Evolutionary conservation across 2,329 filamentous ascomycete species (phyloP), one percentile per base, ranked within the genome.

Genomic region (Leptographium wingfieldii): DNA sequence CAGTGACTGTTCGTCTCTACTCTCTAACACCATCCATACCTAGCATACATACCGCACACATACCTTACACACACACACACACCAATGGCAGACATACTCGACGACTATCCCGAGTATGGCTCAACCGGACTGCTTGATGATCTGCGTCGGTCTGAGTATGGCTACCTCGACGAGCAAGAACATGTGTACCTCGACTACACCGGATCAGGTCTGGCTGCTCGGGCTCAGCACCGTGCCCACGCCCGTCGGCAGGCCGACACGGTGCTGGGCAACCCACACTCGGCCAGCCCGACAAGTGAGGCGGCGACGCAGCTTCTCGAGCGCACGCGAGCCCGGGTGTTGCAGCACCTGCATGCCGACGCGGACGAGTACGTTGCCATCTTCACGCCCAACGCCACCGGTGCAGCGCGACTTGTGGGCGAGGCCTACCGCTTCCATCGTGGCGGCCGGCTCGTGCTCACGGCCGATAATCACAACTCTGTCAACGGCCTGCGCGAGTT

Each of bases 141-240:
- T 9, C 62, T 73, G 2, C 69, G 72, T 7, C 58, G 55, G 1
- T 66, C 64, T 11, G 70, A 74, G 43, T 75, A 75, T 59, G 60
- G 65, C 31, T 72, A 71, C 43, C 69, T 75, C 22, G 72, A 74
- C 63, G 65, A 69, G 35, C 68, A 74, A 40, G 59, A 67, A 49
- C 73, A 75, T 48, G 64, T 73, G 3, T 76, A 76, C 56, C 67
- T 76, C 4, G 73, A 76, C 66, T 76, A 75, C 63, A 73, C 73
- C 0, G 73, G 73, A 14, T 66, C 72, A 0, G 69, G 73, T 0
- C 69, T 75, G 2, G 68, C 71, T 0, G 68, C 73, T 3, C 65
- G 65, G 1, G 57, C 67, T 1, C 73, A 76, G 63, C 61, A 69
- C 55, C 62, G 59, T 3, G 69, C 69, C 1, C 72, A 74, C 57